These are phyloP conservation scores for Erodium maritimum DNA, from an alignment of 345 rosid species.

Conservation along the genomic window DNA sequence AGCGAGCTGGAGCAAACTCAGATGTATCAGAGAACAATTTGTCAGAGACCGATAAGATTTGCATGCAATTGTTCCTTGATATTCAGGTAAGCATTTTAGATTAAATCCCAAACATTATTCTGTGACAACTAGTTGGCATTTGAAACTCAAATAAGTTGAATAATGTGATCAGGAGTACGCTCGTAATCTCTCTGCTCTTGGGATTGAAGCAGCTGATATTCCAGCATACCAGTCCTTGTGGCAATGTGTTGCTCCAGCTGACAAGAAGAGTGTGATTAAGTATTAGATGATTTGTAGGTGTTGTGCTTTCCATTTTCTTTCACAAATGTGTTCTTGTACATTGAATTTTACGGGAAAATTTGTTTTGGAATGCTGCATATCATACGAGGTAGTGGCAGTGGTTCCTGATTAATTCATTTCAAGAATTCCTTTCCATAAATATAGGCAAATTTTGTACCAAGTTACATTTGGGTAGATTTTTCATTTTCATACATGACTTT, in stretches of 20 bases:
- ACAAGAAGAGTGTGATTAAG: constrained; percentile 36
- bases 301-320: background rate
- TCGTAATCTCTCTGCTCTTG: constrained; percentile 53
- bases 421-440: background rate
- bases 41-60: constrained; percentile 77
- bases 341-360: background rate
- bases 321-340: background rate
- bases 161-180: constrained; percentile 62
- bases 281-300: constrained; percentile 21
- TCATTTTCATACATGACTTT: no score
- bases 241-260: constrained; percentile 86
- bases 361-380: background rate
- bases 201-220: constrained; percentile 56
- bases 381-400: background rate
- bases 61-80: constrained; percentile 93
- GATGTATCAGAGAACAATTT: constrained; percentile 67
- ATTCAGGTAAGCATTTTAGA: constrained; percentile 48
- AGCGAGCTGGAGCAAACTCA: constrained; percentile 80
- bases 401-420: background rate
- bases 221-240: constrained; percentile 61
- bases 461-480: background rate
- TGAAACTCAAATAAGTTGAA: background rate
- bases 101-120: no score
- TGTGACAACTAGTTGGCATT: background rate
- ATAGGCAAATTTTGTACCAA: background rate